A percentile compares a stretch with the other conserved stretches of the same genome.
phyloP scores from a whole-genome alignment of 2,329 filamentous ascomycete genomes.

The Chrysosporium keratinophilum region DNA sequence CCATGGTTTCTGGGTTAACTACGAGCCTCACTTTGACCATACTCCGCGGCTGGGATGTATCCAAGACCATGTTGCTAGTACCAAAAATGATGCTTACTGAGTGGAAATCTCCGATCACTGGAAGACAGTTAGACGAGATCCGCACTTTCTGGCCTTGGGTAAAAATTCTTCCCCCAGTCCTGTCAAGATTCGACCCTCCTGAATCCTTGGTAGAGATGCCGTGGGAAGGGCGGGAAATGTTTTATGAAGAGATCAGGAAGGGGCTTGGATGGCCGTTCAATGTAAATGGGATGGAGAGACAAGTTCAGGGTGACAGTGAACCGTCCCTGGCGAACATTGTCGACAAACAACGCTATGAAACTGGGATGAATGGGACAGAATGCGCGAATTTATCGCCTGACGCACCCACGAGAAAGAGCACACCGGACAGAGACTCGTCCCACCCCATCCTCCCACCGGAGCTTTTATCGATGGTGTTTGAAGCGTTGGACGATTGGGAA shows the following conservation, averaged over 20 bases:
- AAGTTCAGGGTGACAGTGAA: conserved; percentile 17
- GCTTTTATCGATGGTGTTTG: conserved; percentile 80
- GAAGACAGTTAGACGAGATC: conserved; percentile 76
- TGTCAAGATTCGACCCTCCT: conserved; percentile 64
- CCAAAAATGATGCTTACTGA: conserved; percentile 81
- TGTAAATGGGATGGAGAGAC: not conserved
- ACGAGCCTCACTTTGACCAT: conserved; percentile 73
- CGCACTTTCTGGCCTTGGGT: conserved; percentile 80
- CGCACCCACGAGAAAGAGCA: not conserved
- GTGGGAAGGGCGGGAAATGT: conserved; percentile 39
- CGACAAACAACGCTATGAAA: not conserved
- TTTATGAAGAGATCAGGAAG: conserved; percentile 27
- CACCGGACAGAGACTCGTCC: not conserved
- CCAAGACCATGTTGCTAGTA: conserved; percentile 73
- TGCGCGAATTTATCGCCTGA: conserved; percentile 31
- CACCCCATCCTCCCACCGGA: conserved; percentile 57
- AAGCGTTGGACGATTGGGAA: conserved; percentile 78
- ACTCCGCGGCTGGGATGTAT: conserved; percentile 73
- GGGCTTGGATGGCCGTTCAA: conserved; percentile 21
- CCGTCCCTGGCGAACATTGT: conserved; percentile 15
- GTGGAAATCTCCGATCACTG: conserved; percentile 85
- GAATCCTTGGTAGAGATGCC: conserved; percentile 41
- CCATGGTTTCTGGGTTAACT: conserved; percentile 76
- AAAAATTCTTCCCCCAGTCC: conserved; percentile 64
- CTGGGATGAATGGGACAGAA: not conserved